These are phyloP conservation scores for Mycena pura DNA, from an alignment of 768 basidiomycete species.

Conservation along the genomic window DNA sequence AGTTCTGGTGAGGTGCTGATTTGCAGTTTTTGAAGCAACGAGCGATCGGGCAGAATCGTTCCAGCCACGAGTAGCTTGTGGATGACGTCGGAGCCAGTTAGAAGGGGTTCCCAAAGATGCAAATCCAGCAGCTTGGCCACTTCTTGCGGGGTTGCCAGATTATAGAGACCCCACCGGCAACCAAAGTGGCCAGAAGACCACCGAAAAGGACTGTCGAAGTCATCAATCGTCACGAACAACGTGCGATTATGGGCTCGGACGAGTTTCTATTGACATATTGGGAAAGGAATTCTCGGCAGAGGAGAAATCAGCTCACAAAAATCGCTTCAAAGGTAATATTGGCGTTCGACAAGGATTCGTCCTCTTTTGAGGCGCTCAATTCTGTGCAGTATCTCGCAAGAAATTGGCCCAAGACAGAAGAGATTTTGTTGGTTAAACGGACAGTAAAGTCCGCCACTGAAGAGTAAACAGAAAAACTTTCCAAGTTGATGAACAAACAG, in stretches of 20 bases:
- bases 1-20: neutral
- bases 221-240: slow-evolving; percentile 2
- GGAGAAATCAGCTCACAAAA: too few species aligned
- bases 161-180: too few species aligned
- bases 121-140: neutral
- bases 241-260: neutral
- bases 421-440: neutral
- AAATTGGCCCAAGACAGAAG: neutral
- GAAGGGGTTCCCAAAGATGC: neutral
- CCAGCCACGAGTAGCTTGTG: slow-evolving; percentile 5
- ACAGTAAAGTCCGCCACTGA: neutral
- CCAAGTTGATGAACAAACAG: neutral
- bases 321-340: too few species aligned
- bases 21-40: neutral
- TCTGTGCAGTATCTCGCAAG: neutral
- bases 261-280: neutral
- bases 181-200: neutral
- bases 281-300: neutral
- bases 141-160: neutral
- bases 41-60: neutral
- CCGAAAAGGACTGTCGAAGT: neutral
- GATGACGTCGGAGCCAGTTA: neutral
- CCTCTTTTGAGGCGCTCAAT: neutral
- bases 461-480: neutral
- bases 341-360: too few species aligned